Conservation (phyloP, 2,329 filamentous ascomycete species). For the Kalmusia sp. region DNA sequence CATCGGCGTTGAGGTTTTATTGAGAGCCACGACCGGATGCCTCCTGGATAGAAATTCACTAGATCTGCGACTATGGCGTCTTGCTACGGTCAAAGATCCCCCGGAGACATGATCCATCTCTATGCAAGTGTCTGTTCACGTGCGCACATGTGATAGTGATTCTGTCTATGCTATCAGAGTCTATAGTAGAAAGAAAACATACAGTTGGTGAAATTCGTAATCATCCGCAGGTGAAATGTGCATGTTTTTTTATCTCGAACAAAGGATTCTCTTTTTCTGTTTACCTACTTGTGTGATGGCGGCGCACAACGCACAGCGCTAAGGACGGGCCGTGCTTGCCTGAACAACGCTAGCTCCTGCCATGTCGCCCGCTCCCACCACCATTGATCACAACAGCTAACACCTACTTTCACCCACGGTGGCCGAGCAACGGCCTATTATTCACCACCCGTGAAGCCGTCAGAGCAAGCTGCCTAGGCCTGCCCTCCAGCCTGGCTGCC, state of each 20-base stretch:
- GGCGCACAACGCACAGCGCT: slow-evolving; percentile 1
- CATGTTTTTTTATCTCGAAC: too few species aligned
- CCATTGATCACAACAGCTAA: slow-evolving; percentile 3
- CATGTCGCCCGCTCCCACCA: slow-evolving; percentile 5
- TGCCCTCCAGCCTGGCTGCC: slow-evolving; percentile 31
- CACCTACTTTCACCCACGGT: neutral
- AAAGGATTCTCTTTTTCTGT: too few species aligned
- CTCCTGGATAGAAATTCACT: slow-evolving; percentile 40
- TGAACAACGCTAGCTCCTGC: slow-evolving; percentile 6
- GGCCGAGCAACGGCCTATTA: neutral
- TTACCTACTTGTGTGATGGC: slow-evolving; percentile 1
- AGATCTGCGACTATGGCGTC: slow-evolving; percentile 28
- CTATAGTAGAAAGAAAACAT: too few species aligned
- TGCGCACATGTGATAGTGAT: neutral
- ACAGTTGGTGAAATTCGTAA: too few species aligned
- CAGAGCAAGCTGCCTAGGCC: slow-evolving; percentile 20
- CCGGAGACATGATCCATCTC: slow-evolving; percentile 3
- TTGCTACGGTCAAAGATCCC: slow-evolving; percentile 31
- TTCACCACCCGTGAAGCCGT: slow-evolving; percentile 1
- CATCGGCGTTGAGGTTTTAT: slow-evolving; percentile 21
- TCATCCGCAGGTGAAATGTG: too few species aligned
- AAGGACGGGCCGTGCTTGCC: slow-evolving; percentile 4
- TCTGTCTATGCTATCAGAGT: too few species aligned
- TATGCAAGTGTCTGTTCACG: neutral
- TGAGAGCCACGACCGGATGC: slow-evolving; percentile 21